Evolutionary conservation across 2,329 filamentous ascomycete genomes (phyloP).

Genomic region (Sporothrix dimorphospora): DNA sequence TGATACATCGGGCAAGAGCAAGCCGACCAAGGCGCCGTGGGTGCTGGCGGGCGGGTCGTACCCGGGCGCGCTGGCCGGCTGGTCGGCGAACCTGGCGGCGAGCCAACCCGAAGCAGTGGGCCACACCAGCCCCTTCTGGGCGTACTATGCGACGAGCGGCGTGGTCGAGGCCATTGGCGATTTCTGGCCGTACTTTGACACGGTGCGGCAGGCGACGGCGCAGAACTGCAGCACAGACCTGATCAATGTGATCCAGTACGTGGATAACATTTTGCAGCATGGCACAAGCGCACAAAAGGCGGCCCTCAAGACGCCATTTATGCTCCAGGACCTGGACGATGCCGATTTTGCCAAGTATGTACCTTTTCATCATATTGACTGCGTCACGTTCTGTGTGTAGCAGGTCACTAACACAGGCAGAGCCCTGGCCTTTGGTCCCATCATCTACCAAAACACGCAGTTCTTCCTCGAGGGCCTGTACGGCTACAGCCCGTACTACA

Average conservation of each 20-base stretch:
- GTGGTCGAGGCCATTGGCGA: slow-evolving; percentile 56
- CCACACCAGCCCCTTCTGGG: slow-evolving; percentile 50
- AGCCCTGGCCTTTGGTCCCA: slow-evolving; percentile 58
- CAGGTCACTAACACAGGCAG: slow-evolving; percentile 36
- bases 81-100: slow-evolving; percentile 23
- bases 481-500: slow-evolving; percentile 46
- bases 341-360: slow-evolving; percentile 47
- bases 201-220: slow-evolving; percentile 52
- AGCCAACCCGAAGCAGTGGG: background rate
- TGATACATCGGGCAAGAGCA: slow-evolving; percentile 48
- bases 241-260: slow-evolving; percentile 51
- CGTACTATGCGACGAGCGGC: slow-evolving; percentile 58
- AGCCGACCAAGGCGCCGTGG: slow-evolving; percentile 56
- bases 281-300: slow-evolving; percentile 45
- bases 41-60: slow-evolving; percentile 59
- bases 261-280: slow-evolving; percentile 51
- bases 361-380: background rate
- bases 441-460: slow-evolving; percentile 54
- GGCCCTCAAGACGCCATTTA: slow-evolving; percentile 55
- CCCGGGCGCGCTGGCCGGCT: slow-evolving; percentile 55
- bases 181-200: slow-evolving; percentile 57
- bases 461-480: slow-evolving; percentile 45
- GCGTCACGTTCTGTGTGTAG: too few relatives aligned
- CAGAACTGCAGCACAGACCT: slow-evolving; percentile 60
- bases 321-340: slow-evolving; percentile 49